phyloP scores from a whole-genome alignment of 805 yeast genomes.

The Yamadazyma sp. region DNA sequence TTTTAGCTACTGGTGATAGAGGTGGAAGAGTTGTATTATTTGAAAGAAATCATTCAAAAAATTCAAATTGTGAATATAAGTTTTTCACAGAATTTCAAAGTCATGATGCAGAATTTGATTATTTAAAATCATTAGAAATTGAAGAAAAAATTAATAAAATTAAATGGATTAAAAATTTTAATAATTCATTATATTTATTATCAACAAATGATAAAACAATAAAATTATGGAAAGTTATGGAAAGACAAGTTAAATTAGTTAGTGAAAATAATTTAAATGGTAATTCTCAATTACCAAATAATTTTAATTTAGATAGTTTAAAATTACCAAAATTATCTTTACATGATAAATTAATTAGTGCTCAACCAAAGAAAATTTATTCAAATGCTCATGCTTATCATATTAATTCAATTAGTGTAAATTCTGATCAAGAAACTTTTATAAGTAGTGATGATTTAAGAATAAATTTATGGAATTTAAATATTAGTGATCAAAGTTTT shows the following conservation, averaged over 20 bases:
- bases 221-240: slow-evolving; percentile 94
- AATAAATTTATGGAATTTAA: slow-evolving; percentile 92
- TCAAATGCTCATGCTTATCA: slow-evolving; percentile 98
- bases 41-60: slow-evolving; percentile 76
- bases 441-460: slow-evolving; percentile 91
- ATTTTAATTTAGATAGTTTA: slow-evolving; percentile 31
- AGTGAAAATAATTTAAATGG: slow-evolving; percentile 77
- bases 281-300: slow-evolving; percentile 19
- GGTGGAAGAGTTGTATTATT: slow-evolving; percentile 97
- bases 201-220: slow-evolving; percentile 98
- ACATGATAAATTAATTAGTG: slow-evolving; percentile 93
- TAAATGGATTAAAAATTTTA: slow-evolving; percentile 89
- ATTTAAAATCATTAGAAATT: slow-evolving; percentile 90
- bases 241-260: slow-evolving; percentile 86
- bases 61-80: slow-evolving; percentile 76
- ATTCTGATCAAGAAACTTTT: slow-evolving; percentile 94
- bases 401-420: slow-evolving; percentile 91
- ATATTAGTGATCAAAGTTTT: slow-evolving; percentile 90
- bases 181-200: slow-evolving; percentile 84
- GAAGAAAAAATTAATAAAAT: slow-evolving; percentile 98
- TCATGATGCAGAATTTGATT: slow-evolving; percentile 98
- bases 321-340: slow-evolving; percentile 85
- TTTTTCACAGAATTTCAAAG: slow-evolving; percentile 96
- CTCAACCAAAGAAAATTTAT: slow-evolving; percentile 87
- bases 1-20: slow-evolving; percentile 95